Conservation (phyloP, 73 alveolate species). For the Uronychia setigera region DNA sequence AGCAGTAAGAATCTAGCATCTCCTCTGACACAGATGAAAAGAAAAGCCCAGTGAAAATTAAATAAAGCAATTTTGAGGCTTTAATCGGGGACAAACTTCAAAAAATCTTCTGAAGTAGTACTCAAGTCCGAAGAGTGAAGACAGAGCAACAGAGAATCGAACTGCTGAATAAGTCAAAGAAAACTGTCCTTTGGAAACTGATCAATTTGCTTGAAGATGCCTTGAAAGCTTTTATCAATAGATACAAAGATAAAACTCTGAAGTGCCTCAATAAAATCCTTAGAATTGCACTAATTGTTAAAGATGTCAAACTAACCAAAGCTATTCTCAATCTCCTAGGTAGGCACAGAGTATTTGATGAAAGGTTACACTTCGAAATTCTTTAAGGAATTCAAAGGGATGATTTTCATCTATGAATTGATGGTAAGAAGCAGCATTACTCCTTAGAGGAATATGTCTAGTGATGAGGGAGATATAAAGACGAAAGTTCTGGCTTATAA, state of each 20-base stretch:
- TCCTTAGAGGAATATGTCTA: background rate
- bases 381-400: background rate
- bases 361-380: background rate
- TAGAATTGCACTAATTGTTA: background rate
- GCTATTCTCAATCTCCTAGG: background rate
- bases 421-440: too few species aligned
- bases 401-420: too few species aligned
- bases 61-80: too few species aligned
- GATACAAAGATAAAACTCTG: background rate
- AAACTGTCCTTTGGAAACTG: background rate
- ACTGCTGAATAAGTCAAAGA: background rate
- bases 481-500: background rate
- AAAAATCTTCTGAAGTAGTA: too few species aligned
- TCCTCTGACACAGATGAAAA: too few species aligned
- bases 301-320: background rate
- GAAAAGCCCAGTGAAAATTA: too few species aligned
- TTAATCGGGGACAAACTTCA: too few species aligned
- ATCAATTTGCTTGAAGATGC: background rate
- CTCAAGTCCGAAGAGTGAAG: too few species aligned
- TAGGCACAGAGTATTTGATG: background rate
- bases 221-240: background rate
- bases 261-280: background rate
- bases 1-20: too few species aligned
- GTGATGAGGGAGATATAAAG: background rate
- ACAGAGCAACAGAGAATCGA: too few species aligned